Conservation (phyloP, 2,329 filamentous ascomycete species). For the Aspergillus terreus region DNA sequence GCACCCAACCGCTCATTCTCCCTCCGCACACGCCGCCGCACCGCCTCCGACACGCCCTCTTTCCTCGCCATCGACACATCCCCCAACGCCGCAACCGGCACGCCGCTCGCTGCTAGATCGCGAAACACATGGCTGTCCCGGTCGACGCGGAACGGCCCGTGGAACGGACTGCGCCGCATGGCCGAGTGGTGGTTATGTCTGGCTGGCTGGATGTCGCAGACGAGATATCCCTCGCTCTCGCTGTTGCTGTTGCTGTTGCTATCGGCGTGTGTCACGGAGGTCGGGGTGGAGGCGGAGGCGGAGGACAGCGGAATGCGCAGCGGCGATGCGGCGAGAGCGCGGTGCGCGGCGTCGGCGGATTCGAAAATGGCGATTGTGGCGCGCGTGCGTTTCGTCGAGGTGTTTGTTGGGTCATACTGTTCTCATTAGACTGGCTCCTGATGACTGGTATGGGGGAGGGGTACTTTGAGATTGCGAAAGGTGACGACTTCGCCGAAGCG, state of each 20-base stretch:
- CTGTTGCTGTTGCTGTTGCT: background rate
- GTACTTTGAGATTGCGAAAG: slow-evolving; percentile 36
- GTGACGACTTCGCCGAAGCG: slow-evolving; percentile 40
- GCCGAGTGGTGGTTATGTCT: slow-evolving; percentile 26
- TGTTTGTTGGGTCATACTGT: slow-evolving; percentile 31
- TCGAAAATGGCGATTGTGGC: slow-evolving; percentile 35
- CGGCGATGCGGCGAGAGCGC: slow-evolving; percentile 32
- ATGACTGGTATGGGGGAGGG: too few relatives aligned
- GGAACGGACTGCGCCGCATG: slow-evolving; percentile 31
- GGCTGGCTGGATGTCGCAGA: slow-evolving; percentile 24
- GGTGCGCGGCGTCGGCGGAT: slow-evolving; percentile 28
- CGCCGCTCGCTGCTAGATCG: slow-evolving; percentile 26
- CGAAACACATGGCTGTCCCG: slow-evolving; percentile 20
- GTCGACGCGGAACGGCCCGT: slow-evolving; percentile 23
- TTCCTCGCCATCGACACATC: slow-evolving; percentile 31
- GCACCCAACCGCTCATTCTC: slow-evolving; percentile 23
- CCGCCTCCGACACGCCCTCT: slow-evolving; percentile 8
- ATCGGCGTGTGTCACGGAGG: background rate
- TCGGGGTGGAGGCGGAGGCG: background rate
- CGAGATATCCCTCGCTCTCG: slow-evolving; percentile 7
- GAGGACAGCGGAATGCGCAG: slow-evolving; percentile 20
- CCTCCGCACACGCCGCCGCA: slow-evolving; percentile 16
- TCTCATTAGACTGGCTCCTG: background rate
- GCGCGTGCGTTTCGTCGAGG: slow-evolving; percentile 14
- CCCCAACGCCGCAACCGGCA: slow-evolving; percentile 27